Evolutionary conservation across 768 basidiomycete genomes (phyloP).

Genomic region (Guyanaporus albipodus): DNA sequence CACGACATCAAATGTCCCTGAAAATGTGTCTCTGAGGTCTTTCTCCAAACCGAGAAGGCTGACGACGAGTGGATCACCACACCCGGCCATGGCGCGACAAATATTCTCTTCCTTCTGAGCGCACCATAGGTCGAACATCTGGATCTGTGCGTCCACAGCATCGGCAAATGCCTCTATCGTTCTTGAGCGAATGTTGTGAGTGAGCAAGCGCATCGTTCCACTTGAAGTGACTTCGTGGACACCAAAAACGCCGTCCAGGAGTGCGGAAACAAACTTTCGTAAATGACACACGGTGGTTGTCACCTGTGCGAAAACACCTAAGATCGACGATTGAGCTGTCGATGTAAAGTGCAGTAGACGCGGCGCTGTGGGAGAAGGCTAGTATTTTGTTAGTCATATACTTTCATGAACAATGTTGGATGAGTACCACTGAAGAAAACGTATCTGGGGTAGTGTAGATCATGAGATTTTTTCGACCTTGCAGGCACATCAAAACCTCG

Average conservation of each 20-base stretch:
- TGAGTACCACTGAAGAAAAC: constrained; percentile 33
- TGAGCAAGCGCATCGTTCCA: constrained; percentile 21
- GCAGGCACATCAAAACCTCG: constrained; percentile 70
- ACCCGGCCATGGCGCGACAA: constrained; percentile 52
- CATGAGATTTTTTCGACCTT: constrained; percentile 65
- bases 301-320: constrained; percentile 51
- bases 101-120: constrained; percentile 64
- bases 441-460: constrained; percentile 35
- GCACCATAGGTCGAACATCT: constrained; percentile 64
- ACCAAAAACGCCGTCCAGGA: constrained; percentile 37
- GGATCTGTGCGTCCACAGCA: constrained; percentile 60
- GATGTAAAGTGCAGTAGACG: constrained; percentile 65
- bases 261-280: constrained; percentile 52
- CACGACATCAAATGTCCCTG: constrained; percentile 54
- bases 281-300: constrained; percentile 63
- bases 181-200: constrained; percentile 36
- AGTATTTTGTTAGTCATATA: constrained; percentile 2
- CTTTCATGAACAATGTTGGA: neutral
- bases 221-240: constrained; percentile 20
- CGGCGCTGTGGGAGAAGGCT: constrained; percentile 54
- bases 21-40: constrained; percentile 52
- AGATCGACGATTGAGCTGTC: constrained; percentile 60
- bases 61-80: constrained; percentile 40
- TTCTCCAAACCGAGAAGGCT: constrained; percentile 68
- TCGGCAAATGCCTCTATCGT: constrained; percentile 84